Evolutionary conservation across 352 stramenopile species (phyloP).

Genomic region (Pythium coloratum): DNA sequence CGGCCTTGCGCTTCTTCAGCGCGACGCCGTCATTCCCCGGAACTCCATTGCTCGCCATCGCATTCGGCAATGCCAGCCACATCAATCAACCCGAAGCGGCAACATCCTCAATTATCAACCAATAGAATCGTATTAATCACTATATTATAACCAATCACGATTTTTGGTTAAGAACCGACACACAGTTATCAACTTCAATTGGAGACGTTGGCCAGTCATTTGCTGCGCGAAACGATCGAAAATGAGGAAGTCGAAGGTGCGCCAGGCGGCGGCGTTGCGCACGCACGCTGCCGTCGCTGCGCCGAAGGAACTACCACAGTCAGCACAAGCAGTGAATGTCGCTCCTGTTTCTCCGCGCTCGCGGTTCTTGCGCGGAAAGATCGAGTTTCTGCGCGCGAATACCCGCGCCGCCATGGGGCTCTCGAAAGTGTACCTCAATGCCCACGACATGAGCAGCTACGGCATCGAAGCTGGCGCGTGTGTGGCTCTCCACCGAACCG

Average conservation of each 20-base stretch:
- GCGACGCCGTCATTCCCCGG: neutral
- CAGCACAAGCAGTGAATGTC: neutral
- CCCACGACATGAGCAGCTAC: constrained; percentile 46
- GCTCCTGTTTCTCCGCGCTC: neutral
- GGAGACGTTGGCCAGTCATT: constrained; percentile 19
- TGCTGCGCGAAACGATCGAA: neutral
- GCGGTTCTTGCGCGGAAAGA: constrained; percentile 26
- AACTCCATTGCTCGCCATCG: constrained; percentile 26
- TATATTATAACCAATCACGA: constrained; percentile 8
- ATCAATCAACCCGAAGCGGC: neutral
- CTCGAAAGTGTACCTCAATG: constrained; percentile 72
- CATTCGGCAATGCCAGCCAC: constrained; percentile 7
- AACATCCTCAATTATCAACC: constrained; percentile 10
- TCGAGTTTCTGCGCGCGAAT: constrained; percentile 58
- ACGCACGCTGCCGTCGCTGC: constrained; percentile 23
- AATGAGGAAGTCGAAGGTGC: constrained; percentile 28
- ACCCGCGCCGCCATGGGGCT: constrained; percentile 53
- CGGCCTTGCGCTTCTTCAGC: constrained; percentile 25
- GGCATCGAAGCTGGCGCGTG: constrained; percentile 40
- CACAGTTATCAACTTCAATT: constrained; percentile 25
- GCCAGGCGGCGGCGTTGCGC: constrained; percentile 25
- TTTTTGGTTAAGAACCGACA: neutral
- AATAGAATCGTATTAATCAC: constrained; percentile 1
- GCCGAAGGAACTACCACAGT: neutral
- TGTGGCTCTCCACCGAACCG: constrained; percentile 34